Evolutionary conservation across 2,329 filamentous ascomycete genomes (phyloP).

Genomic region (Botrytis elliptica): DNA sequence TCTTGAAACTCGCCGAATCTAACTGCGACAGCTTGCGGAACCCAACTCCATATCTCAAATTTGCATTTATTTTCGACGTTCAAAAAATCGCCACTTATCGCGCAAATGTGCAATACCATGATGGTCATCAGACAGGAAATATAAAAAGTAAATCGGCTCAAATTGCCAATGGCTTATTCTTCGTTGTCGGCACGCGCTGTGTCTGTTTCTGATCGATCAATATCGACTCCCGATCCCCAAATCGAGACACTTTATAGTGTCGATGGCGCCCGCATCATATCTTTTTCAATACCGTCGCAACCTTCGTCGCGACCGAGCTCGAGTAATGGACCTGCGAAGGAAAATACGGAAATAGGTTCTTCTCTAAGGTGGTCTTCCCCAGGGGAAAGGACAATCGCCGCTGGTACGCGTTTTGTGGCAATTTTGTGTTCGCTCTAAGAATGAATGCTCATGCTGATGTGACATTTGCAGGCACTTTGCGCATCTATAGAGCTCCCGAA

Average conservation of each 20-base stretch:
- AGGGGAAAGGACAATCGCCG: slow-evolving; percentile 78
- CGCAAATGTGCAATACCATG: slow-evolving; percentile 4
- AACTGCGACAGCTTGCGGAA: neutral
- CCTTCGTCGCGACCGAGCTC: slow-evolving; percentile 26
- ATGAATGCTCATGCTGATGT: slow-evolving; percentile 19
- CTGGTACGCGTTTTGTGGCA: slow-evolving; percentile 52
- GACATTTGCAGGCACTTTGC: slow-evolving; percentile 60
- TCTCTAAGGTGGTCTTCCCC: slow-evolving; percentile 71
- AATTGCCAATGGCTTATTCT: slow-evolving; percentile 31
- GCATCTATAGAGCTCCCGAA: slow-evolving; percentile 82
- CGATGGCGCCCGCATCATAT: slow-evolving; percentile 45
- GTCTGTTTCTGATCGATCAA: slow-evolving; percentile 21
- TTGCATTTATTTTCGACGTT: neutral
- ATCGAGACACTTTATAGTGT: slow-evolving; percentile 38
- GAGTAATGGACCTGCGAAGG: slow-evolving; percentile 37
- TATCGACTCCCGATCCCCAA: slow-evolving; percentile 33
- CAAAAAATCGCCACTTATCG: neutral
- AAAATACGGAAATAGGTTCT: slow-evolving; percentile 52
- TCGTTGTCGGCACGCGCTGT: slow-evolving; percentile 29
- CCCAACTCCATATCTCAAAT: neutral
- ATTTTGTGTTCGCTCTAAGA: neutral
- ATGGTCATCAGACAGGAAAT: slow-evolving; percentile 19
- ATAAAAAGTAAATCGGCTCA: neutral
- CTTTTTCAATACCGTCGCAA: slow-evolving; percentile 48
- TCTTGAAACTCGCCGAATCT: neutral